Percentiles rank a stretch among this genome's conserved stretches.
These are phyloP conservation scores for Exophiala lecanii-corni DNA, from an alignment of 2,329 filamentous ascomycete genomes.

Conservation along the genomic window DNA sequence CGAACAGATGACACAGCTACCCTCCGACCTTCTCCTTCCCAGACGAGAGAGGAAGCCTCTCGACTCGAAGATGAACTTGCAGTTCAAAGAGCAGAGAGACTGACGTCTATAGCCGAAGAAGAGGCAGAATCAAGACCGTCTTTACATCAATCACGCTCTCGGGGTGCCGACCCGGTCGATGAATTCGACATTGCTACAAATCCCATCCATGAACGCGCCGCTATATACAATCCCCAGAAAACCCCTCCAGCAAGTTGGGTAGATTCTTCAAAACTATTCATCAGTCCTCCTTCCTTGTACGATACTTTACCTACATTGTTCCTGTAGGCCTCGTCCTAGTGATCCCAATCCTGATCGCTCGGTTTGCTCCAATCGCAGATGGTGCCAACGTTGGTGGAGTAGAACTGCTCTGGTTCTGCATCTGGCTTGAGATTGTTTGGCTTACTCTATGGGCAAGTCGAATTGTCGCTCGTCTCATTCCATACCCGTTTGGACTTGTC, in stretches of 20 bases:
- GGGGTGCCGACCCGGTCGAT: conserved; percentile 54
- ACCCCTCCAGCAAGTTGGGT: conserved; percentile 58
- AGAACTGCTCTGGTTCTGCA: conserved; percentile 79
- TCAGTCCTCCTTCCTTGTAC: conserved; percentile 60
- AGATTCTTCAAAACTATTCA: conserved; percentile 63
- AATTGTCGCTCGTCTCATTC: conserved; percentile 61
- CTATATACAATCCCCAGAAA: conserved; percentile 61
- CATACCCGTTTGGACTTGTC: conserved; percentile 56
- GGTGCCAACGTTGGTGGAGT: conserved; percentile 68
- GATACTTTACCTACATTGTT: conserved; percentile 68
- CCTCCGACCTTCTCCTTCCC: conserved; percentile 46
- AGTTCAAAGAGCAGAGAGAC: conserved; percentile 60
- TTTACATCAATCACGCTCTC: conserved; percentile 49
- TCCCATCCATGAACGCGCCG: conserved; percentile 62
- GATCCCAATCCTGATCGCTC: conserved; percentile 64
- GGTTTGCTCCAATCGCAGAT: conserved; percentile 49
- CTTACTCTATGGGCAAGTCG: conserved; percentile 77
- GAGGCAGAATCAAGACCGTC: conserved; percentile 37
- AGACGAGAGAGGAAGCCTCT: conserved; percentile 55
- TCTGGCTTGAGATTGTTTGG: conserved; percentile 95
- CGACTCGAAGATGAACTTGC: conserved; percentile 63
- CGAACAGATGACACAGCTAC: background rate
- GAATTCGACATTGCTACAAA: conserved; percentile 66
- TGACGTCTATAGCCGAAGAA: conserved; percentile 42
- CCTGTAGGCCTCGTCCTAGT: conserved; percentile 61